Evolutionary conservation across 2,329 filamentous ascomycete genomes (phyloP).

Genomic region (Alternaria rosae): DNA sequence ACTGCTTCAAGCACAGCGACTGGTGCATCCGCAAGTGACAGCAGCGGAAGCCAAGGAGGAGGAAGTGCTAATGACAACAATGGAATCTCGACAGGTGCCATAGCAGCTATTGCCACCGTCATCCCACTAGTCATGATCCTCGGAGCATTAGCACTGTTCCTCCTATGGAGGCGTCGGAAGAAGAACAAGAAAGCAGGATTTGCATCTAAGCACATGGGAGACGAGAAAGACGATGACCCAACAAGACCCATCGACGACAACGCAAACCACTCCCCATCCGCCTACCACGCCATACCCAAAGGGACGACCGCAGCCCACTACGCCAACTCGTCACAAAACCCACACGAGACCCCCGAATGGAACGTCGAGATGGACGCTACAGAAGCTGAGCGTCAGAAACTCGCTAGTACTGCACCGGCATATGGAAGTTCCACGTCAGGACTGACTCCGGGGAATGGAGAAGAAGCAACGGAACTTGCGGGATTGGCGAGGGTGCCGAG

Average conservation of each 20-base stretch:
- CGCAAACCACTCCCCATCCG: background rate
- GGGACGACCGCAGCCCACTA: background rate
- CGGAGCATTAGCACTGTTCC: constrained; percentile 17
- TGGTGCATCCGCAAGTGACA: background rate
- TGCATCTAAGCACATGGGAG: background rate
- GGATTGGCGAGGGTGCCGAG: constrained; percentile 22
- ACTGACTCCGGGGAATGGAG: background rate
- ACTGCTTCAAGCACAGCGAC: background rate
- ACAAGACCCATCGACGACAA: background rate
- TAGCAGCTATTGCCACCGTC: constrained; percentile 87
- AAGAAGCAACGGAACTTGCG: constrained; percentile 16
- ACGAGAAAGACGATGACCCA: constrained; percentile 6
- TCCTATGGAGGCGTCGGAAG: constrained; percentile 27
- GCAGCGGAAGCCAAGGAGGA: background rate
- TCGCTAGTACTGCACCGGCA: constrained; percentile 1
- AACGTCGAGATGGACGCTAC: constrained; percentile 32
- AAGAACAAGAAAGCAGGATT: constrained; percentile 11
- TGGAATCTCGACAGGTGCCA: constrained; percentile 67
- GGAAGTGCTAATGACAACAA: constrained; percentile 40
- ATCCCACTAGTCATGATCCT: constrained; percentile 84
- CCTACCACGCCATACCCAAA: background rate
- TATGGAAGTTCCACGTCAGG: background rate
- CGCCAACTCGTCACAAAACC: background rate
- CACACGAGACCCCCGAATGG: constrained; percentile 30
- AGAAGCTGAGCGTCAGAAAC: constrained; percentile 18